Evolutionary conservation across 179 eudicot genomes (phyloP).

Genomic region (Spinacia oleracea): DNA sequence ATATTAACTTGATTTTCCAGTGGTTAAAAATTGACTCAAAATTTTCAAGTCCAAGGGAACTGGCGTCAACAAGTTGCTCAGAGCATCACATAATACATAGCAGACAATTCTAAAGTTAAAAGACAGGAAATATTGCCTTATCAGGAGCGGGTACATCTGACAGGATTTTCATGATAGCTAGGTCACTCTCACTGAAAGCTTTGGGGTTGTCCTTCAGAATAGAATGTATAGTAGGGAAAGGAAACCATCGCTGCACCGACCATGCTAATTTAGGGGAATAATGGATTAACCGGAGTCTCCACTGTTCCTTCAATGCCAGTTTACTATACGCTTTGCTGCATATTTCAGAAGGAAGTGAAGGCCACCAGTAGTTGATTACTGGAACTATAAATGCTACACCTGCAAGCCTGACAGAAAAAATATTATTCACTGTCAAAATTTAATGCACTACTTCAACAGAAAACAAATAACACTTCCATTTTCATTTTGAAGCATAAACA

Average conservation of each 20-base stretch:
- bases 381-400: slow-evolving; percentile 34
- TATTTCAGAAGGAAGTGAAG: slow-evolving; percentile 35
- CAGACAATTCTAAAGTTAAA: background rate
- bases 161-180: slow-evolving; percentile 36
- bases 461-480: background rate
- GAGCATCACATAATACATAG: background rate
- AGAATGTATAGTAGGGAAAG: slow-evolving; percentile 22
- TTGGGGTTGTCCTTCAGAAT: slow-evolving; percentile 25
- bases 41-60: no score
- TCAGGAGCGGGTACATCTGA: slow-evolving; percentile 33
- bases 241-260: slow-evolving; percentile 30
- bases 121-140: slow-evolving; percentile 29
- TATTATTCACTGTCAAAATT: background rate
- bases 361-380: slow-evolving; percentile 48
- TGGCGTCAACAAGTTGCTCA: background rate
- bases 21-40: background rate
- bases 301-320: slow-evolving; percentile 23
- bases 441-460: no score
- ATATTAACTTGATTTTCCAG: background rate
- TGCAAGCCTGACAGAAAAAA: slow-evolving; percentile 34
- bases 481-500: background rate
- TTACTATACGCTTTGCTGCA: slow-evolving; percentile 19
- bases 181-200: slow-evolving; percentile 41
- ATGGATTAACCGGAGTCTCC: slow-evolving; percentile 29
- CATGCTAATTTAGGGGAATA: slow-evolving; percentile 36